Evolutionary conservation across 169 alveolate genomes (phyloP), one percentile per base, ranked within the genome.

Genomic region (Eimeria acervulina): DNA sequence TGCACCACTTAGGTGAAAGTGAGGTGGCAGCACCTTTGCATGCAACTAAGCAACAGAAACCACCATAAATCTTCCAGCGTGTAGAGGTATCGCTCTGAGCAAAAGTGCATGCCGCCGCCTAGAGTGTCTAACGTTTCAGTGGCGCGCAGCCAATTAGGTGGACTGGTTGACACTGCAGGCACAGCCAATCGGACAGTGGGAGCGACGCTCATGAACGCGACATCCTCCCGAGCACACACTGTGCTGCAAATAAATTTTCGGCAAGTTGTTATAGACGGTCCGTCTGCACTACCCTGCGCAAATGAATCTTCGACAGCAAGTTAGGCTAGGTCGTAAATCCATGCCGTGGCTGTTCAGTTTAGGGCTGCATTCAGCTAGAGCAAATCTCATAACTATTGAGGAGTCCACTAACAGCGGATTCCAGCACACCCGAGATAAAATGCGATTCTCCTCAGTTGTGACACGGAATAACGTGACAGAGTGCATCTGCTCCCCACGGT

Each of bases 151-250:
- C 26, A 4, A 7, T 23, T 66, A 0, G 40, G 0, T 28, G 12
- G 40, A 17, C 23, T 66, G 55, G 59, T 33, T 84, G 78, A 4
- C 26, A 55, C 26, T 70, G 36, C 93, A 93, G 96, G 96, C 17
- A 97, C 97, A 93, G 96, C 97, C 87, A 97, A 98, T 91, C 97
- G 99, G 70, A 97, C 99, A 31, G 98, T 99, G 21, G 99, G 99
- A 8, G 98, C 99, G 0, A 98, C 99, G 2, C 96, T 96, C 92
- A 98, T 98, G 99, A 99, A 99, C 94, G 98, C 99, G 7, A 97
- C 99, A 42, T 96, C 98, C 36, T 96, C 98, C 15, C 95, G 99
- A 51, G 99, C 99, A 23, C 99, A 99, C 96, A 98, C 99, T 7
- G 98, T 99, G 21, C 98, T 98, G 81, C 97, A 98, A 55, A 98